Base-by-base conservation (phyloP, 1,284 basidiomycete species). In the Ustilago nuda region DNA sequence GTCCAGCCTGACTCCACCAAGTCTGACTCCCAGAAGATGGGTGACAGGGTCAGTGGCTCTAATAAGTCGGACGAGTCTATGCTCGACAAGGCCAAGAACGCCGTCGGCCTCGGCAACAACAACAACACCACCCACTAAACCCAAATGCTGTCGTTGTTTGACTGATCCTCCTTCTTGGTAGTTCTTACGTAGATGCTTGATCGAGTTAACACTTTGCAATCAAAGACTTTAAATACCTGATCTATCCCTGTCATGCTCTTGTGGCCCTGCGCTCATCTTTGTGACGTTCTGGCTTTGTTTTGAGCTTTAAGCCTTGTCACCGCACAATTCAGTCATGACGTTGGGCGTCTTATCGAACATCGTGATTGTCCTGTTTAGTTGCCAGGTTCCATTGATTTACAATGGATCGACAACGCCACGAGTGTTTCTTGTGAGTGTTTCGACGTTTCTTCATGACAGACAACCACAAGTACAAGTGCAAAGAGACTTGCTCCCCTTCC, bases 31-130 rank as follows among this genome's bases (percentile, higher is more conserved):
- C 85, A 86, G 80, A 81, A 90, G 69, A 80, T 87, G n/a, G 87
- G 88, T 56, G 91, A 92, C 86, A 82, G 86, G 58, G 12, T 90
- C 80, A 89, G 89, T 70, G 88, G 72, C 63, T 53, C 50, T 35
- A 69, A 79, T 68, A 64, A 79, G 66, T 70, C 72, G 36, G 68
- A 79, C 66, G 68, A 71, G 60, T 76, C 74, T 32, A 30, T 79
- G 72, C 45, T 79, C 63, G 74, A 76, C 78, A 74, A 76, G 66
- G 78, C 74, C 58, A 79, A 79, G 78, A 67, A 79, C 71, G 71
- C 78, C 48, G 66, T 79, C 56, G 78, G 78, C 60, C 67, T 79
- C 43, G 60, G 60, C 68, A 50, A 67, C 71, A 73, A 70, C 73
- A 68, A 70, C 73, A 68, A 67, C 56, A 48, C 43, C 60, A 54